These are phyloP conservation scores for Cnidoscolus chayamansa DNA, from an alignment of 441 rosid genomes.

Conservation along the genomic window DNA sequence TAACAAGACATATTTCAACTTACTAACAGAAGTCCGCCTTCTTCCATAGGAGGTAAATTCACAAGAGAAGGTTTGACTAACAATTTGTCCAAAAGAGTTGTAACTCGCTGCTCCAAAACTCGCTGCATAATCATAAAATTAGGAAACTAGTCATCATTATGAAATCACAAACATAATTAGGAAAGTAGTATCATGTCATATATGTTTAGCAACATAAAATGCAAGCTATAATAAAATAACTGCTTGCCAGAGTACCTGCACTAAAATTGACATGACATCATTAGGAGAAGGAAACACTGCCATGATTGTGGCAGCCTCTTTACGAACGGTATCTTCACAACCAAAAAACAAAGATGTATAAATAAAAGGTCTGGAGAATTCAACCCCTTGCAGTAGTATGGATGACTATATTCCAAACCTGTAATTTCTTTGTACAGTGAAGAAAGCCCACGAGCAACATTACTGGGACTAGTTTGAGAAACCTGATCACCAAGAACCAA, in stretches of 20 bases:
- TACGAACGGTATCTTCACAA: slow-evolving; percentile 83
- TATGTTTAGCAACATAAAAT: slow-evolving; percentile 2
- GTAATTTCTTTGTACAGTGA: slow-evolving; percentile 87
- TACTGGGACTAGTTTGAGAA: slow-evolving; percentile 89
- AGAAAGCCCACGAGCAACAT: slow-evolving; percentile 95
- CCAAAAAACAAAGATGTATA: slow-evolving; percentile 14
- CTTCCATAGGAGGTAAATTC: slow-evolving; percentile 78
- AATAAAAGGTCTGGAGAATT: slow-evolving; percentile 23
- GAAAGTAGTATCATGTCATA: neutral
- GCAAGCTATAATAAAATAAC: neutral
- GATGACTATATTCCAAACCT: slow-evolving; percentile 51
- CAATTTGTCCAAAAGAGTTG: slow-evolving; percentile 88
- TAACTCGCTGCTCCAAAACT: slow-evolving; percentile 96
- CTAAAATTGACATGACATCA: slow-evolving; percentile 96
- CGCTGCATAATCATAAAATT: slow-evolving; percentile 44
- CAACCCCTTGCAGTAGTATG: slow-evolving; percentile 23
- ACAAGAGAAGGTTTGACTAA: slow-evolving; percentile 89
- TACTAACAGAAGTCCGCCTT: slow-evolving; percentile 93
- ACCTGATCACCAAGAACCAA: slow-evolving; percentile 86
- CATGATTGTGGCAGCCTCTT: slow-evolving; percentile 95
- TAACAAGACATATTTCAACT: slow-evolving; percentile 32
- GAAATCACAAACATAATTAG: slow-evolving; percentile 8
- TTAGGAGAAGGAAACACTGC: slow-evolving; percentile 99
- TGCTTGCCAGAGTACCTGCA: slow-evolving; percentile 58
- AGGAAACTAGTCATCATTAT: slow-evolving; percentile 22